A percentile compares a stretch with the other conserved stretches of the same genome.
These are phyloP conservation scores for Flaveria floridana DNA, from an alignment of 140 eudicot species.

Conservation along the genomic window DNA sequence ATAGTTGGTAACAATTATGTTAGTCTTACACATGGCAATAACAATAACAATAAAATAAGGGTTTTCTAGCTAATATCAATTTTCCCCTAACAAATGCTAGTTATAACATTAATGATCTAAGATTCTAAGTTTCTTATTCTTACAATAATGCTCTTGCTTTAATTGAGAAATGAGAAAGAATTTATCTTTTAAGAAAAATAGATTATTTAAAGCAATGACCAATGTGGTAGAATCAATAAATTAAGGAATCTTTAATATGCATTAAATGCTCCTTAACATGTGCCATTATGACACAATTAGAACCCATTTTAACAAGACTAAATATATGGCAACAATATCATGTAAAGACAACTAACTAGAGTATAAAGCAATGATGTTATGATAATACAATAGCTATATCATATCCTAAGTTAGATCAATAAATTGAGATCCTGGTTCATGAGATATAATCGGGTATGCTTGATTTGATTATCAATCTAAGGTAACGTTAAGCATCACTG, in stretches of 20 bases:
- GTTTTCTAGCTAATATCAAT: neutral
- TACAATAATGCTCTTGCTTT: neutral
- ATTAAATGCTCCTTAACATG: neutral
- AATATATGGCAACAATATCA: neutral
- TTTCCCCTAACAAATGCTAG: neutral
- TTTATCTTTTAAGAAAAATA: neutral
- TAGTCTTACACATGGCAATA: neutral
- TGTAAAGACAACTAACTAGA: conserved; percentile 1
- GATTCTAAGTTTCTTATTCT: neutral
- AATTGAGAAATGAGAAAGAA: neutral
- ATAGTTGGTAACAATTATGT: neutral
- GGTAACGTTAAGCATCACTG: neutral
- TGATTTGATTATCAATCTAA: neutral
- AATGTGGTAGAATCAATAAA: neutral
- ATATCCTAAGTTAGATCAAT: neutral
- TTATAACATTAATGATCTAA: neutral
- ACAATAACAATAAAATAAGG: neutral
- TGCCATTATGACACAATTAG: neutral
- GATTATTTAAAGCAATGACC: neutral
- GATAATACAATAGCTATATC: neutral
- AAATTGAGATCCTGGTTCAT: neutral
- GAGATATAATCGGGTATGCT: neutral
- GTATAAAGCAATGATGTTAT: neutral
- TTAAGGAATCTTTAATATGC: neutral
- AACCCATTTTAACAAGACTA: neutral